Evolutionary conservation across 306 rosid genomes (phyloP).

Genomic region (Styphnolobium japonicum): DNA sequence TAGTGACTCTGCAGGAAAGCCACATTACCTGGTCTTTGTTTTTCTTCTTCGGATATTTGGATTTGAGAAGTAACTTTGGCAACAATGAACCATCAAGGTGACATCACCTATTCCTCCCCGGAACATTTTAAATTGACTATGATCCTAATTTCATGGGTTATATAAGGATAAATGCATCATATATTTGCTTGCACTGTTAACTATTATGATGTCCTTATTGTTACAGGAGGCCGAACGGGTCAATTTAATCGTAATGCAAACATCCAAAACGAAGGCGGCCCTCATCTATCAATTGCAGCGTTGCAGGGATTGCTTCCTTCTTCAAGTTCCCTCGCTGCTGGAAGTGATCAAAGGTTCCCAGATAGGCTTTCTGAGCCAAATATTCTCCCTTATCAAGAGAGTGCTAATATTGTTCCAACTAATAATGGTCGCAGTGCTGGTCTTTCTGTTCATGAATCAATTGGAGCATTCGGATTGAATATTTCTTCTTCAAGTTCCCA

Average conservation of each 20-base stretch:
- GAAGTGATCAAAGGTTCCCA: not conserved
- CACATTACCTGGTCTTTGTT: not conserved
- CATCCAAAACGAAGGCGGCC: not conserved
- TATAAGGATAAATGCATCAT: not conserved
- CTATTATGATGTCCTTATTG: not conserved
- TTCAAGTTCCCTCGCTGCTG: not conserved
- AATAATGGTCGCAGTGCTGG: not conserved
- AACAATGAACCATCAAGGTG: constrained; percentile 23
- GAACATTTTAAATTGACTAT: not conserved
- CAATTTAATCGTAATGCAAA: not conserved
- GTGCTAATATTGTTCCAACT: not conserved
- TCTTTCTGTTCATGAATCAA: not conserved
- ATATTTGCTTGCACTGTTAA: not conserved
- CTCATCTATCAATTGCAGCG: not conserved
- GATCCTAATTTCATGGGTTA: not conserved
- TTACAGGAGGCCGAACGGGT: not conserved
- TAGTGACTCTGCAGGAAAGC: not conserved
- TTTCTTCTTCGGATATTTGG: not conserved
- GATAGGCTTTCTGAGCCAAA: not conserved
- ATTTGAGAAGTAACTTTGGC: not conserved
- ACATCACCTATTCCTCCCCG: not conserved
- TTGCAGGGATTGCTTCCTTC: not conserved
- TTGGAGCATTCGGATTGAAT: not conserved
- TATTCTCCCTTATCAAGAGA: not conserved
- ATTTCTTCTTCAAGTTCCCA: not conserved